Base-by-base conservation (phyloP, 2,329 filamentous ascomycete species). In the Tetracladium maxilliforme region DNA sequence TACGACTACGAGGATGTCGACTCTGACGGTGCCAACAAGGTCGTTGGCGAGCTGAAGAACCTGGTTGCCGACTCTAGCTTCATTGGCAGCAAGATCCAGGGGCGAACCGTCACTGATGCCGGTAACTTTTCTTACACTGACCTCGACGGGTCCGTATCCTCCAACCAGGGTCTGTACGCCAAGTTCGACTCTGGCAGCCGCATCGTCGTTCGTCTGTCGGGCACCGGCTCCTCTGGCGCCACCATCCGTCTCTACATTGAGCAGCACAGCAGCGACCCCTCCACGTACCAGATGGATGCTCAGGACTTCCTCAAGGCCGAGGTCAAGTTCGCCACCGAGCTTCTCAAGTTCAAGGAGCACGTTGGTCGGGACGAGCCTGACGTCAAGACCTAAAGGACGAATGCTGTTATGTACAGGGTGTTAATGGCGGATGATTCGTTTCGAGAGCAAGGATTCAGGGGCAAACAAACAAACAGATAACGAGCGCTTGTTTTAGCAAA, bases 81-180 rank as follows among this genome's bases (percentile, higher is more conserved):
- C 42, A 61, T 94, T 26, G 84, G 84, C 39, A 90, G 81, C 43
- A 76, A 70, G 40, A 66, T 95, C 40, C 66, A 68, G 36, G 82
- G 80, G 35, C 80, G 79, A 49, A 92, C 83, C 45, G 83, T 94
- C 21, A 61, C 72, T 24, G 81, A 92, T 42, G 87, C 86, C 6
- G 90, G 86, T 37, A 86, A 98, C 66, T 98, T 98, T 55, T 83
- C 82, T 16, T 98, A 98, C 68, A 95, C 83, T 7, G 90, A 98
- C 47, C 74, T 98, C n/a, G 90, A 98, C 45, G 90, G 87, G 33
- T 93, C 83, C 37, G 82, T 95, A 27, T 79, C 83, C 45, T 82
- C 84, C 49, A 92, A 94, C 63, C 90, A 98, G 61, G 90, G 90
- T 37, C 73, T 98, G 40, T 98, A 81, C 48, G 80, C 86, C 49